Evolutionary conservation across 2,329 filamentous ascomycete species (phyloP), one percentile per base, ranked within the genome.

Genomic region (Xylariaceae sp.): DNA sequence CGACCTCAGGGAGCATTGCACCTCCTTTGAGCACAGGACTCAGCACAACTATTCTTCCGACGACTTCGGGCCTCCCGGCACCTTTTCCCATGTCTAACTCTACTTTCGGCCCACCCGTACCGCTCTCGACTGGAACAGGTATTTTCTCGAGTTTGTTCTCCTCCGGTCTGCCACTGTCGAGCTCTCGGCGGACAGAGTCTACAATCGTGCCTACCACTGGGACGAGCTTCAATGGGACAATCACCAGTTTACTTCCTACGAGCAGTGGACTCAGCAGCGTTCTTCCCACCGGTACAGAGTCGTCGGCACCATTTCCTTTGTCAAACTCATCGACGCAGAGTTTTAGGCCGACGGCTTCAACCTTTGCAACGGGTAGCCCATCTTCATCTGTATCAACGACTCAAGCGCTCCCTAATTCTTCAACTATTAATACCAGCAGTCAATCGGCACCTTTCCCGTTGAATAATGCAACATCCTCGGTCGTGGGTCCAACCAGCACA

Each of bases 371-470:
- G n/a, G n/a, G n/a, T n/a, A n/a, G n/a, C n/a, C n/a, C n/a, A n/a
- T n/a, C n/a, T n/a, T n/a, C n/a, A n/a, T n/a, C 28, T 4, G 19
- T 42, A 17, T 38, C 43, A 30, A 37, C 43, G 13, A 9, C 24
- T n/a, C 19, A 33, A 4, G 12, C 29, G 18, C 17, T 32, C 6
- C 35, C 47, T 9, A 30, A 29, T 29, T 39, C 36, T n/a, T 32
- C 41, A 12, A 19, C 17, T 34, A 29, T n/a, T n/a, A 29, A 9
- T 29, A n/a, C 9, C 9, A n/a, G 26, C 26, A n/a, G 26, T 29
- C 26, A n/a, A n/a, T 16, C 26, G 26, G 19, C 26, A 13, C 28
- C 37, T 31, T 32, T 38, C 15, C 37, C 37, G 30, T 18, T 38
- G 4, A 4, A 12, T 13, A 38, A 38, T 28, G 18, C 29, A 24